Conservation (phyloP, 345 rosid genomes). For the Bruguiera parviflora region DNA sequence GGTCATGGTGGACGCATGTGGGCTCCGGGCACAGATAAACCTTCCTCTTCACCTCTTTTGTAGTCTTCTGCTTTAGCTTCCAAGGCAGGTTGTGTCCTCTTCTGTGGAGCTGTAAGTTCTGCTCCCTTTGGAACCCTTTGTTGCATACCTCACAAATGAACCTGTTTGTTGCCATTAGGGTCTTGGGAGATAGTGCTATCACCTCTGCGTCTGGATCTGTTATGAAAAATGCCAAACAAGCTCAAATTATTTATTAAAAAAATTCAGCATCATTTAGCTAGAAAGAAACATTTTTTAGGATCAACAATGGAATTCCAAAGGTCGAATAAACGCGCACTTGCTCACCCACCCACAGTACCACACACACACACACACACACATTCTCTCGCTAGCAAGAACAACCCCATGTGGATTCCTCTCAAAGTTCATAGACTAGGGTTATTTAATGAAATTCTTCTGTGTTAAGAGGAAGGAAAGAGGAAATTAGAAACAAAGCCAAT, state of each 20-base stretch:
- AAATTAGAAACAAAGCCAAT: constrained; percentile 11
- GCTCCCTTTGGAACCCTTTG: constrained; percentile 85
- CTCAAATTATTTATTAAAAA: constrained; percentile 4
- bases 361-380: neutral
- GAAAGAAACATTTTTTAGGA: neutral
- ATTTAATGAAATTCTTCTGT: neutral
- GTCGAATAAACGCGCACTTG: neutral
- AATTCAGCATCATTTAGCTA: neutral
- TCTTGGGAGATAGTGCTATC: constrained; percentile 80
- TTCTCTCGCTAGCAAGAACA: neutral
- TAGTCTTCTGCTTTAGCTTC: constrained; percentile 72
- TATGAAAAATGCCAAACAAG: constrained; percentile 22
- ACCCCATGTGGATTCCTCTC: constrained; percentile 9
- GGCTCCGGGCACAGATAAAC: constrained; percentile 86
- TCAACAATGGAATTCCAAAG: neutral
- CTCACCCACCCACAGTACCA: neutral
- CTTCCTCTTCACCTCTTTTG: constrained; percentile 72
- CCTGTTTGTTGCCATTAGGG: constrained; percentile 83
- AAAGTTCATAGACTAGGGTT: constrained; percentile 21
- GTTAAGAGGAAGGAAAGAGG: neutral
- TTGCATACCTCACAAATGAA: constrained; percentile 86
- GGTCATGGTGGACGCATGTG: constrained; percentile 83
- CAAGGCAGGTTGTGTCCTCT: constrained; percentile 89
- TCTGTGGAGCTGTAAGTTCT: constrained; percentile 79
- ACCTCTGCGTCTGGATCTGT: constrained; percentile 86